A percentile compares a stretch with the other conserved stretches of the same genome.
These are phyloP conservation scores for Dacryopinax primogenitus DNA, from an alignment of 768 basidiomycete genomes.

Conservation along the genomic window DNA sequence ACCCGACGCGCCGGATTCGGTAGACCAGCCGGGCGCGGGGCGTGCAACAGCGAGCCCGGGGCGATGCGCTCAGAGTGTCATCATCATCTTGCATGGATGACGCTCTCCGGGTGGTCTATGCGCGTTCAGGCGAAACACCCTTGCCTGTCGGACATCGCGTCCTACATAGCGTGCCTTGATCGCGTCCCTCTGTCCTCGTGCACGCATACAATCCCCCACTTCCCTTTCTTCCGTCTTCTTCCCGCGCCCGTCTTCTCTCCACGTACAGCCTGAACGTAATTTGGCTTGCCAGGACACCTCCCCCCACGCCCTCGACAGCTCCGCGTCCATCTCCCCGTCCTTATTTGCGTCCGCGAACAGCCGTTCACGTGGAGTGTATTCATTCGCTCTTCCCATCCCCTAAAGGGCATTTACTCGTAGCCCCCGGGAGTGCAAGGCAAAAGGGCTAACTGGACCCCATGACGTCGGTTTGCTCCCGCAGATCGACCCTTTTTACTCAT, in stretches of 20 bases:
- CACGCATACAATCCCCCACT: no score
- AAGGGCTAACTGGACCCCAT: background rate
- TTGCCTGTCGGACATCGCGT: no score
- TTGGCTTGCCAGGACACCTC: no score
- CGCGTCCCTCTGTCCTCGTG: no score
- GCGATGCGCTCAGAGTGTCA: background rate
- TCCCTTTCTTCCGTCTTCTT: background rate
- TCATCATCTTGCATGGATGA: background rate
- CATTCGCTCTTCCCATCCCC: background rate
- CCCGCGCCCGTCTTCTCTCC: background rate
- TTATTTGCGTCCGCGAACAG: slow-evolving; percentile 5
- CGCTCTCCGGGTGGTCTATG: background rate
- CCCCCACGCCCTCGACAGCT: background rate
- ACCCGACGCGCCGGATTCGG: background rate
- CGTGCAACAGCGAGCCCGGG: background rate
- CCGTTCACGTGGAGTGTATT: background rate
- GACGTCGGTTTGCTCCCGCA: background rate
- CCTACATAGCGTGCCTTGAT: slow-evolving; percentile 2
- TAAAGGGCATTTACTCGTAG: no score
- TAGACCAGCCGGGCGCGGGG: background rate
- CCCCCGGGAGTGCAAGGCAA: no score
- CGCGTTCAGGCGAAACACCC: background rate
- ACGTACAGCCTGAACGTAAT: background rate
- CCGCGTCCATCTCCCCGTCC: background rate
- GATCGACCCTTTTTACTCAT: no score